Conservation (phyloP, 371 early-diverging fungal genomes). For the Mucor piriformis region DNA sequence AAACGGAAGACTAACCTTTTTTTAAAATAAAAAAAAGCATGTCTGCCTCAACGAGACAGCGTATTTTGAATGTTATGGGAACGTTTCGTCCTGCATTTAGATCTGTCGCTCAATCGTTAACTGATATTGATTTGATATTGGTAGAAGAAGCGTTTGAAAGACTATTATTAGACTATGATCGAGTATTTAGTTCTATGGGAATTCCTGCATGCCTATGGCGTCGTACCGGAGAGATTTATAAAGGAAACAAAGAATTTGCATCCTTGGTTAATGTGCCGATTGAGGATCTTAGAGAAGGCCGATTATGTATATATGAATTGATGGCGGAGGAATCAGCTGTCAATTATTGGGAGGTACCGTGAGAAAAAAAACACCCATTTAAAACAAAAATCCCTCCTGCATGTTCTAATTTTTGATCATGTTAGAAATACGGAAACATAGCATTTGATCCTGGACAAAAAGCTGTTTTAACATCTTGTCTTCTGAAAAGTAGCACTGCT, state of each 20-base stretch:
- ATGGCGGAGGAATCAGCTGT: conserved; percentile 92
- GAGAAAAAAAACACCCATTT: no score
- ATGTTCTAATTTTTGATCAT: background rate
- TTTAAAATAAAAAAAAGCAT: conserved; percentile 44
- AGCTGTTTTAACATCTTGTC: conserved; percentile 88
- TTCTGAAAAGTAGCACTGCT: conserved; percentile 60
- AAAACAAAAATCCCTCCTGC: no score
- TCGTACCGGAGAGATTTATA: conserved; percentile 94
- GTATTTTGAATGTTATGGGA: conserved; percentile 86
- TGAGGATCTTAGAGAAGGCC: conserved; percentile 75
- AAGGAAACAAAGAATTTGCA: conserved; percentile 93
- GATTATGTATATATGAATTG: conserved; percentile 87
- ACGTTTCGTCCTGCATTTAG: conserved; percentile 86
- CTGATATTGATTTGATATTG: conserved; percentile 88
- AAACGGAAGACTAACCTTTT: background rate
- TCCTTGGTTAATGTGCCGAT: conserved; percentile 80
- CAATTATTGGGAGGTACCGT: conserved; percentile 82
- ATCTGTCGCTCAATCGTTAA: conserved; percentile 82
- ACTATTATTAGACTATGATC: conserved; percentile 88
- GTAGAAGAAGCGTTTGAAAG: conserved; percentile 96
- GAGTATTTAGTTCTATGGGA: conserved; percentile 93
- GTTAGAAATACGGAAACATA: conserved; percentile 91
- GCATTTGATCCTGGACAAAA: conserved; percentile 95
- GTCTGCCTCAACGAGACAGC: conserved; percentile 71
- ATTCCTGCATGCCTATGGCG: conserved; percentile 94